Evolutionary conservation across 2,329 filamentous ascomycete species (phyloP), one percentile per base, ranked within the genome.

Genomic region (Botrytis fabae): DNA sequence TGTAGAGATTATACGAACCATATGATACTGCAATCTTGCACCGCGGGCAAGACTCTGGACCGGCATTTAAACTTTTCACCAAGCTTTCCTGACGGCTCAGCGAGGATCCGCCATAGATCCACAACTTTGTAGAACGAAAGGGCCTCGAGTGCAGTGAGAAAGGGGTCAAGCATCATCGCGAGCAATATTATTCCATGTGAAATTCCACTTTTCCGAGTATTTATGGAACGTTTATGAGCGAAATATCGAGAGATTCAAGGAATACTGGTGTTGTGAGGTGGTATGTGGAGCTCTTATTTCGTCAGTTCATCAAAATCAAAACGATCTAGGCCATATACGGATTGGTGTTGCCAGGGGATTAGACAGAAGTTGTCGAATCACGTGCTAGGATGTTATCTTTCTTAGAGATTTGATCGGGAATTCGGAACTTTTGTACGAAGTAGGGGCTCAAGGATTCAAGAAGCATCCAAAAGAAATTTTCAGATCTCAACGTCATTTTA

Each of bases 171-270:
- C 64, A 66, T 66, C 64, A 66, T 66, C 48, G 38, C 35, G 48
- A 69, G 65, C 18, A 32, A 69, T 28, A 16, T 18, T 7, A 54
- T 69, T 44, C 65, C 48, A 57, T 69, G 48, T 32, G 38, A 32
- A 57, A 42, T 38, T 66, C 70, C 70, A 72, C 70, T 71, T 71
- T 68, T 72, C 12, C 40, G 35, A 14, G 38, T 48, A 59, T 72
- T 40, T 66, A 59, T 66, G 70, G 61, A 66, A 68, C 48, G 14
- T 57, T 9, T 18, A 42, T 42, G 44, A 57, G 48, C 48, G 38
- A 59, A 57, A 44, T 46, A 2, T 51, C 54, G 44, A 20, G 18
- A 42, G 48, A 54, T 63, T 70, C 57, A 60, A 46, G 54, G 57
- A 61, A 60, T 22, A 25, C 38, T 25, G 38, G 32, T 28, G 20